Conservation (phyloP, 495 filamentous ascomycete genomes). For the Bryoglossum gracile region DNA sequence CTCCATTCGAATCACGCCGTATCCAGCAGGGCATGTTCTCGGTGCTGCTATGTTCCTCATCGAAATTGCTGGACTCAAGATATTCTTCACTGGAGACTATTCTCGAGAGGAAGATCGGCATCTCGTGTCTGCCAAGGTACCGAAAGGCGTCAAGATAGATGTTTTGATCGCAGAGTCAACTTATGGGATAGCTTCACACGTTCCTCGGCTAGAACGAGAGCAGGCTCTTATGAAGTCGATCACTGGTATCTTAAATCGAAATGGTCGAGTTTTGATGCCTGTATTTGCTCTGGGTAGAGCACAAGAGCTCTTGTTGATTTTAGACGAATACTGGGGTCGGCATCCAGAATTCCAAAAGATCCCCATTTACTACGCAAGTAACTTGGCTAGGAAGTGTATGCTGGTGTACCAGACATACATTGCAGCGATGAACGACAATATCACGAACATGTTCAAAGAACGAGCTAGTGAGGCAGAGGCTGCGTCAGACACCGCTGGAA, state of each 20-base stretch:
- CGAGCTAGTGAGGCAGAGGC: slow-evolving; percentile 82
- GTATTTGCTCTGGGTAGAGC: slow-evolving; percentile 92
- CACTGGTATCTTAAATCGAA: slow-evolving; percentile 79
- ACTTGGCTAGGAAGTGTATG: slow-evolving; percentile 94
- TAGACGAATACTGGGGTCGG: slow-evolving; percentile 93
- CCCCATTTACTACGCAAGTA: slow-evolving; percentile 95
- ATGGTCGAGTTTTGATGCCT: slow-evolving; percentile 87
- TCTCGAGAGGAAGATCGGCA: slow-evolving; percentile 90
- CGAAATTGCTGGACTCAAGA: slow-evolving; percentile 91
- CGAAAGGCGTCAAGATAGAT: slow-evolving; percentile 78
- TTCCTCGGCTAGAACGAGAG: slow-evolving; percentile 83
- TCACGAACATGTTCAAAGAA: slow-evolving; percentile 81
- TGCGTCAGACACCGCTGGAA: slow-evolving; percentile 57
- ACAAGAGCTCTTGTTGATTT: slow-evolving; percentile 86
- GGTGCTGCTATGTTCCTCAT: slow-evolving; percentile 98
- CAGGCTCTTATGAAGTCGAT: slow-evolving; percentile 90
- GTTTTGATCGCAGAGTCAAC: slow-evolving; percentile 96
- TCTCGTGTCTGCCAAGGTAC: slow-evolving; percentile 84
- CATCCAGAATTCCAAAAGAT: slow-evolving; percentile 79
- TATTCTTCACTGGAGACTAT: slow-evolving; percentile 96
- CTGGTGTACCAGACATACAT: slow-evolving; percentile 97
- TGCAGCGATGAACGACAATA: slow-evolving; percentile 97
- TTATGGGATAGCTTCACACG: slow-evolving; percentile 87
- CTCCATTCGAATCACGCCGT: slow-evolving; percentile 92
- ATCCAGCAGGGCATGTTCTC: slow-evolving; percentile 92